Conservation (phyloP, 495 filamentous ascomycete genomes). For the Friedmanniomyces simplex region DNA sequence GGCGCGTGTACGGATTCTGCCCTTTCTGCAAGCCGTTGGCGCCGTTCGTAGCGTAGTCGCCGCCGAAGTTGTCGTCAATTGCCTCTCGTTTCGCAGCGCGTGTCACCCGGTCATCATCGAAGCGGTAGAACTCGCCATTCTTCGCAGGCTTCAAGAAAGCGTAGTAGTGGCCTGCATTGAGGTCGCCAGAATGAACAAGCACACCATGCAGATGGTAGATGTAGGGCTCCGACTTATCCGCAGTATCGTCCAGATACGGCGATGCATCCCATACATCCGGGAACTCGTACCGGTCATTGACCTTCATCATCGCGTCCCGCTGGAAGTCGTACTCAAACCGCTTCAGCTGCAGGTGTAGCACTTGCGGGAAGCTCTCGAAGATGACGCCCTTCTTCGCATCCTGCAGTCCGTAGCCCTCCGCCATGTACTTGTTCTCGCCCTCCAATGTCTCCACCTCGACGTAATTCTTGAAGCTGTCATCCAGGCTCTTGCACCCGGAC, state of each 20-base stretch:
- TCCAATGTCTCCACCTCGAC: constrained; percentile 93
- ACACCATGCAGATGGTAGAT: constrained; percentile 90
- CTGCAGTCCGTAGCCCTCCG: constrained; percentile 80
- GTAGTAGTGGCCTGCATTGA: constrained; percentile 99
- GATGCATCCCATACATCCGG: constrained; percentile 84
- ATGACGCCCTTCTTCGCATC: constrained; percentile 97
- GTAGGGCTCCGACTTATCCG: constrained; percentile 81
- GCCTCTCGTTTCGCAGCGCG: constrained; percentile 85
- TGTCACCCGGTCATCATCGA: constrained; percentile 93
- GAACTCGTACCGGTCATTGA: constrained; percentile 97
- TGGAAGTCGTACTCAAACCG: constrained; percentile 97
- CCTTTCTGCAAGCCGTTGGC: constrained; percentile 47
- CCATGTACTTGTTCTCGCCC: constrained; percentile 96
- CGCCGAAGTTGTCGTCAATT: constrained; percentile 92
- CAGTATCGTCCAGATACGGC: constrained; percentile 76
- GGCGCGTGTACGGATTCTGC: constrained; percentile 57
- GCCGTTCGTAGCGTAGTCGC: constrained; percentile 54
- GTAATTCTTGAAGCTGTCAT: constrained; percentile 93
- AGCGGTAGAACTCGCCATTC: constrained; percentile 90
- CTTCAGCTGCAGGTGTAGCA: constrained; percentile 92
- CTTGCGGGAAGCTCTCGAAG: constrained; percentile 90
- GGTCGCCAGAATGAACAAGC: constrained; percentile 88
- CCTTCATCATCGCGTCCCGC: constrained; percentile 95
- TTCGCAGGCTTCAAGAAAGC: constrained; percentile 90
- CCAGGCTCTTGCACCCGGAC: constrained; percentile 78